phyloP scores from a whole-genome alignment of 2,329 filamentous ascomycete species.

The Alternaria alternata region DNA sequence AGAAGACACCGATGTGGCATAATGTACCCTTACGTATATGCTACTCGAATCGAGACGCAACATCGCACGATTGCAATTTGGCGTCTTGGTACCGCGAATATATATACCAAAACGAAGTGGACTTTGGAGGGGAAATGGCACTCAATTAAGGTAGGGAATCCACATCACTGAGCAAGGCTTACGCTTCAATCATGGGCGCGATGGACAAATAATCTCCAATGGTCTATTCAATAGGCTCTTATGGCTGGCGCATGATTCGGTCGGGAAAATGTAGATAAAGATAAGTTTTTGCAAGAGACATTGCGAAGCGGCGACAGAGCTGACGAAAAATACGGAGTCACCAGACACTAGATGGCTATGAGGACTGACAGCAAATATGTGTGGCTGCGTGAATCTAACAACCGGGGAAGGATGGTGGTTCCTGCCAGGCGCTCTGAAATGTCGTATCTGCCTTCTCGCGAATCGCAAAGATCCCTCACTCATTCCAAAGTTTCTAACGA shows the following conservation, averaged over 20 bases:
- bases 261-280: background rate
- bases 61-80: background rate
- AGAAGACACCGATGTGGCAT: background rate
- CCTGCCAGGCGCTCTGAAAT: slow-evolving; percentile 3
- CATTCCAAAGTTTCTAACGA: background rate
- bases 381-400: background rate
- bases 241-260: background rate
- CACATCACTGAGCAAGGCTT: background rate
- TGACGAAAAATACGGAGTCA: background rate
- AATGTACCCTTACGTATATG: background rate
- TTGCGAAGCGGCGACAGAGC: background rate
- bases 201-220: background rate
- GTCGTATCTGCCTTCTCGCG: slow-evolving; percentile 1
- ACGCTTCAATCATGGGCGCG: background rate
- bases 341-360: background rate
- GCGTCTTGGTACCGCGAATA: background rate
- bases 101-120: background rate
- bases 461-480: slow-evolving; percentile 8
- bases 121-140: background rate
- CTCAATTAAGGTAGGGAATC: background rate
- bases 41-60: background rate
- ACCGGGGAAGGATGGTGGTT: background rate
- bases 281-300: background rate
- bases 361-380: background rate
- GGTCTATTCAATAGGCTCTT: background rate